These are phyloP conservation scores for Berkeleyomyces rouxiae DNA, from an alignment of 2,329 filamentous ascomycete species.

Conservation along the genomic window DNA sequence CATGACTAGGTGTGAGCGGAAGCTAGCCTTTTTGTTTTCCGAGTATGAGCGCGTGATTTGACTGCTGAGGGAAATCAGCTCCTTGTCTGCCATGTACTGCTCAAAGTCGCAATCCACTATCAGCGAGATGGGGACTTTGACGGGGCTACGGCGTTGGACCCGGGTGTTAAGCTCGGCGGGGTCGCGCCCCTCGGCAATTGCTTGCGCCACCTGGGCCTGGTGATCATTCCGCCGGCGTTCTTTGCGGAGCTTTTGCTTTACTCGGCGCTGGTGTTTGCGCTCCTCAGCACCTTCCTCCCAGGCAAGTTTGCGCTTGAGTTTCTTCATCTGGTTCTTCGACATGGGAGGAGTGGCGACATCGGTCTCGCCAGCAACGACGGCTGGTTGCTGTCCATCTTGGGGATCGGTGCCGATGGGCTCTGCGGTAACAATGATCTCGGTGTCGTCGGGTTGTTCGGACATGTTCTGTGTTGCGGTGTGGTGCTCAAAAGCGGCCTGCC, in stretches of 20 bases:
- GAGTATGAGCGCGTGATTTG: slow-evolving; percentile 84
- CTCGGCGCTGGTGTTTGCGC: slow-evolving; percentile 36
- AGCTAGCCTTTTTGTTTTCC: slow-evolving; percentile 57
- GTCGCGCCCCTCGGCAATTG: slow-evolving; percentile 27
- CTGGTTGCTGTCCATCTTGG: not conserved
- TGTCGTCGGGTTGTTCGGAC: not conserved
- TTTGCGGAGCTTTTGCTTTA: slow-evolving; percentile 33
- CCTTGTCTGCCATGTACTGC: slow-evolving; percentile 71
- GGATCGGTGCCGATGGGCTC: not conserved
- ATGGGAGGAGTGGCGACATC: slow-evolving; percentile 23
- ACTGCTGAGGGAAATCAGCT: slow-evolving; percentile 63
- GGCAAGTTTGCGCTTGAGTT: slow-evolving; percentile 49
- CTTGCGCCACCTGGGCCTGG: slow-evolving; percentile 31
- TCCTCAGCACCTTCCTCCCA: slow-evolving; percentile 59
- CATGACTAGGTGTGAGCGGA: slow-evolving; percentile 55
- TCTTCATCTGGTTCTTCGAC: slow-evolving; percentile 80
- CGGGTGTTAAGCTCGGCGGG: slow-evolving; percentile 22
- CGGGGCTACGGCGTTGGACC: slow-evolving; percentile 20
- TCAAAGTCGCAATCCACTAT: slow-evolving; percentile 90
- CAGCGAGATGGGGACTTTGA: slow-evolving; percentile 58
- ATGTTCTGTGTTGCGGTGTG: not conserved
- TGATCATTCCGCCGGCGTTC: slow-evolving; percentile 33
- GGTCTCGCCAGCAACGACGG: not conserved
- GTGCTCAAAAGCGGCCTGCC: not conserved
- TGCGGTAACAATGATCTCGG: not conserved